Evolutionary conservation across 805 yeast species (phyloP), one percentile per base, ranked within the genome.

Genomic region (Myxozyma neglecta): DNA sequence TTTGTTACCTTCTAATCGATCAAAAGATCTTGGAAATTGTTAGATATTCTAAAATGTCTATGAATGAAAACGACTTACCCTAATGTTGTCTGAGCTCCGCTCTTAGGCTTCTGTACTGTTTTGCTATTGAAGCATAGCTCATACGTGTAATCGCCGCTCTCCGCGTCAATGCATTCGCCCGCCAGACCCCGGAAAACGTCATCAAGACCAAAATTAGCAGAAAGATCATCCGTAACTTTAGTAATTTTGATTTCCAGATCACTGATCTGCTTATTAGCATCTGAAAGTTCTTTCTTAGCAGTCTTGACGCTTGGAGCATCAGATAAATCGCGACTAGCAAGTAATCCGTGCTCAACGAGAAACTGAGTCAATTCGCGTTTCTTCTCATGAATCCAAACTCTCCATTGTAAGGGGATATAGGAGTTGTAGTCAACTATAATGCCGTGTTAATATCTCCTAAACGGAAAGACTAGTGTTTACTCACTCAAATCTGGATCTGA

Each of bases 111-210:
- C 72, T 90, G 96, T 56, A 77, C 76, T 9, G 88, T 76, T 6
- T 82, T 73, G 18, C 83, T 87, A 32, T 80, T 76, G 66, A 84
- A 80, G 55, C 88, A 86, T 34, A 87, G 72, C 68, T 80, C 83
- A 73, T 90, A 90, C 49, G 78, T 82, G 74, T 89, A 90, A 37
- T 85, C 94, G 6, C 92, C 92, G 35, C 85, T 70, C n/a, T 76
- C 76, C 36, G 76, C 74, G 49, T 72, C 70, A 14, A 86, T 76
- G 71, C 87, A 82, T 32, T 73, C 71, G 34, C 80, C 81, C 53
- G 77, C 74, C 46, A 85, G 75, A 0, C 91, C 84, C 56, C 90
- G 76, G 39, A 88, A 76, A 11, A 89, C 81, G 64, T 85, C 90
- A 35, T 81, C 76, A 0, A 84, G 85, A 1, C 96, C 96, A 69